These are phyloP conservation scores for Asterophora lycoperdoides DNA, from an alignment of 768 basidiomycete species.

Conservation along the genomic window DNA sequence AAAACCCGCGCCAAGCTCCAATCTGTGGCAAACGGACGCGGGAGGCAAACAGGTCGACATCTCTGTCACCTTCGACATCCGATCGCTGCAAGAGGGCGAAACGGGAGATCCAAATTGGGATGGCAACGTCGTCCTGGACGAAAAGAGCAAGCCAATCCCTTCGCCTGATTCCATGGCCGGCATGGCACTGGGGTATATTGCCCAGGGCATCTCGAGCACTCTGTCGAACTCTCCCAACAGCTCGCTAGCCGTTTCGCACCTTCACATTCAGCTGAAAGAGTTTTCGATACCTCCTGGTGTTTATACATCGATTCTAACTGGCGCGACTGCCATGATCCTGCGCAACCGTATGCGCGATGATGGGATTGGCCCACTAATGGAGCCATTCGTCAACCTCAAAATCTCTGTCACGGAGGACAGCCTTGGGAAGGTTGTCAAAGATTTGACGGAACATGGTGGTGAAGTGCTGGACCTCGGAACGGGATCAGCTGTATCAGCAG, in stretches of 20 bases:
- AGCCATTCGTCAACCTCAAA: slow-evolving; percentile 72
- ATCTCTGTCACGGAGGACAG: slow-evolving; percentile 62
- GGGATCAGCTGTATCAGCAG: slow-evolving; percentile 31
- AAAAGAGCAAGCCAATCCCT: slow-evolving; percentile 45
- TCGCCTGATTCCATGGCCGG: slow-evolving; percentile 46
- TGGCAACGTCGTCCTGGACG: slow-evolving; percentile 68
- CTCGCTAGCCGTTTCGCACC: slow-evolving; percentile 61
- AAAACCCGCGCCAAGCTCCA: slow-evolving; percentile 27
- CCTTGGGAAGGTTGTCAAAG: slow-evolving; percentile 76
- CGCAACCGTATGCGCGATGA: slow-evolving; percentile 57
- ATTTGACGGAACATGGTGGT: slow-evolving; percentile 81
- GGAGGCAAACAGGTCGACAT: slow-evolving; percentile 52
- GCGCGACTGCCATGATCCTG: slow-evolving; percentile 60
- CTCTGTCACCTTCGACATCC: slow-evolving; percentile 50
- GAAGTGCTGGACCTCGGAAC: slow-evolving; percentile 67
- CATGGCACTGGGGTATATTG: slow-evolving; percentile 50
- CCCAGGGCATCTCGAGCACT: slow-evolving; percentile 64
- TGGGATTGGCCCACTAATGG: slow-evolving; percentile 70
- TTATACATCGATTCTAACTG: slow-evolving; percentile 53
- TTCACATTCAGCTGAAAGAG: slow-evolving; percentile 51
- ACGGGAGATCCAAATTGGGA: slow-evolving; percentile 68
- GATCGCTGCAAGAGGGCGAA: slow-evolving; percentile 51
- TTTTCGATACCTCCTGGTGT: slow-evolving; percentile 39
- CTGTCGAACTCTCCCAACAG: slow-evolving; percentile 80
- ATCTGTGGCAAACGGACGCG: slow-evolving; percentile 60